Percentiles rank a stretch among this genome's conserved stretches.
phyloP scores from a whole-genome alignment of 441 rosid genomes.

The Adansonia rubrostipa region DNA sequence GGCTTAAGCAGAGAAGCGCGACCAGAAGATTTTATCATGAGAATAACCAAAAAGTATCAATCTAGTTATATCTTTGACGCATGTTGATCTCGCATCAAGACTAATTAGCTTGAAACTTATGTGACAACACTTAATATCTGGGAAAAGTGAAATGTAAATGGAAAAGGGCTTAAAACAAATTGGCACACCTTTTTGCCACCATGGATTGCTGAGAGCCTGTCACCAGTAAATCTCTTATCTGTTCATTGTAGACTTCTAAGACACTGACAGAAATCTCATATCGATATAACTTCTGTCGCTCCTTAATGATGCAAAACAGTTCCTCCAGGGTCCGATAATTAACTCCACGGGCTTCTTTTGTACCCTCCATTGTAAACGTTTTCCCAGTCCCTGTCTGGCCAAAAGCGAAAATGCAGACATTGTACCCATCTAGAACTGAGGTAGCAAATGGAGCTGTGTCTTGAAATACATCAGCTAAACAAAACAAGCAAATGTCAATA shows the following conservation, averaged over 20 bases:
- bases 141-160: too few species aligned
- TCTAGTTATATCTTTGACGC: not conserved
- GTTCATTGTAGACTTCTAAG: conserved; percentile 96
- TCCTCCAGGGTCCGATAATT: conserved; percentile 82
- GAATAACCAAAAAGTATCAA: not conserved
- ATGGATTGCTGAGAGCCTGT: conserved; percentile 61
- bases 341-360: conserved; percentile 86
- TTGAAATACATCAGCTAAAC: conserved; percentile 77
- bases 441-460: conserved; percentile 88
- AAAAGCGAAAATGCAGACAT: conserved; percentile 92
- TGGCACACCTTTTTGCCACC: conserved; percentile 63
- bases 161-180: too few species aligned
- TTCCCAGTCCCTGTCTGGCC: conserved; percentile 99
- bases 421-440: conserved; percentile 94
- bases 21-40: not conserved
- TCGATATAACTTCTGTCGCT: conserved; percentile 58
- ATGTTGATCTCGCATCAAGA: not conserved
- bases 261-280: conserved; percentile 89
- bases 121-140: too few species aligned
- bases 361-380: conserved; percentile 95
- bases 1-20: not conserved
- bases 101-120: not conserved
- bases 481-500: conserved; percentile 25
- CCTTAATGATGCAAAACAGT: conserved; percentile 65
- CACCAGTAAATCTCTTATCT: conserved; percentile 80